phyloP scores from a whole-genome alignment of 2,329 filamentous ascomycete species.

The Aspergillus unguis region DNA sequence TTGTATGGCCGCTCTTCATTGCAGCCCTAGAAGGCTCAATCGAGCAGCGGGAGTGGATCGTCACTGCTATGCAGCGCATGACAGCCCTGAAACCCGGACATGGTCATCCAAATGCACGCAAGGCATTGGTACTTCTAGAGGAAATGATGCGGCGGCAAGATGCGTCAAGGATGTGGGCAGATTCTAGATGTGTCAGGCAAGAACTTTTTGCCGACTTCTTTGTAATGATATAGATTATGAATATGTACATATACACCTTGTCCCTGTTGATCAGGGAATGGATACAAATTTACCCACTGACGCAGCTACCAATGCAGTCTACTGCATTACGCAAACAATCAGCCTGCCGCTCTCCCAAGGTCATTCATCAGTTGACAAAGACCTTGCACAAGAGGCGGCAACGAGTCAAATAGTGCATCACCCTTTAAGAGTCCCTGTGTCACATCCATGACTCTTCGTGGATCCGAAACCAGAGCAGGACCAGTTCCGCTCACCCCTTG shows the following conservation, averaged over 20 bases:
- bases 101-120: slow-evolving; percentile 33
- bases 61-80: slow-evolving; percentile 34
- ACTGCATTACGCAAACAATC: not conserved
- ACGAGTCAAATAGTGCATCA: slow-evolving; percentile 52
- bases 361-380: slow-evolving; percentile 57
- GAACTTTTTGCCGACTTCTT: slow-evolving; percentile 35
- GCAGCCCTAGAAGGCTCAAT: slow-evolving; percentile 32
- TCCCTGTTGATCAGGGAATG: no score
- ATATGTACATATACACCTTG: no score
- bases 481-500: slow-evolving; percentile 30
- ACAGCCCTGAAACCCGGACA: slow-evolving; percentile 4
- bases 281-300: no score
- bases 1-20: slow-evolving; percentile 36
- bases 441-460: slow-evolving; percentile 57
- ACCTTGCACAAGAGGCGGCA: slow-evolving; percentile 63
- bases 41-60: slow-evolving; percentile 32
- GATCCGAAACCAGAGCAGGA: slow-evolving; percentile 49
- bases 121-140: slow-evolving; percentile 29
- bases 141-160: slow-evolving; percentile 37
- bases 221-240: slow-evolving; percentile 25
- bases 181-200: slow-evolving; percentile 32
- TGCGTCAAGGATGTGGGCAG: slow-evolving; percentile 33
- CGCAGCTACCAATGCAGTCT: no score
- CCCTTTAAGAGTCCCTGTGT: slow-evolving; percentile 55
- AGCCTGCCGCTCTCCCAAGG: slow-evolving; percentile 22